Conservation (phyloP, 2,329 filamentous ascomycete species). For the Myriosclerotinia curreyana region DNA sequence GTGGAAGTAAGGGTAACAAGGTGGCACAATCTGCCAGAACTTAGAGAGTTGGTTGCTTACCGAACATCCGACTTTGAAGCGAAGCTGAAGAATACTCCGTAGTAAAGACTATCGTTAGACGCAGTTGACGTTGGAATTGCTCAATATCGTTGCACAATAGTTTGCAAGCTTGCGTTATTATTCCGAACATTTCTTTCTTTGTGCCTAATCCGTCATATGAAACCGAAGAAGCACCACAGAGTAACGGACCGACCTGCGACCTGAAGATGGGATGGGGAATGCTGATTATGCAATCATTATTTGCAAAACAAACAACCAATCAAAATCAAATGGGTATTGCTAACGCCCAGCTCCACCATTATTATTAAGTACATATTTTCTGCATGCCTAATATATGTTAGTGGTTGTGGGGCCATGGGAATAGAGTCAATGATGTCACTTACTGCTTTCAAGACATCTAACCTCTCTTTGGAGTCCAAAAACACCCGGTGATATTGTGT, state of each 20-base stretch:
- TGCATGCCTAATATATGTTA: constrained; percentile 34
- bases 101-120: not conserved
- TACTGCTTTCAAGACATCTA: constrained; percentile 63
- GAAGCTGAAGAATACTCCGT: not conserved
- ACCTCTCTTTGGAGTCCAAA: constrained; percentile 72
- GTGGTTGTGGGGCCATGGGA: constrained; percentile 4
- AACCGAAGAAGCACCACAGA: constrained; percentile 14
- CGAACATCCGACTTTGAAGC: not conserved
- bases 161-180: constrained; percentile 8
- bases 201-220: constrained; percentile 2
- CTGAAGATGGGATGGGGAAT: constrained; percentile 7
- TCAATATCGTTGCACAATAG: not conserved
- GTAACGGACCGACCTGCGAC: not conserved
- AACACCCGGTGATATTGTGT: constrained; percentile 86
- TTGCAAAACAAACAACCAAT: not conserved
- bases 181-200: not conserved
- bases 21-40: constrained; percentile 2
- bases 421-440: constrained; percentile 39
- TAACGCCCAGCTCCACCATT: constrained; percentile 27
- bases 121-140: not conserved
- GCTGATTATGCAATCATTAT: constrained; percentile 7
- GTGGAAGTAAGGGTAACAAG: constrained; percentile 1
- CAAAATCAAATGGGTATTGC: constrained; percentile 23
- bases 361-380: constrained; percentile 38
- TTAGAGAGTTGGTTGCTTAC: not conserved